Conservation (phyloP, 768 basidiomycete genomes). For the Dendrothele bispora region DNA sequence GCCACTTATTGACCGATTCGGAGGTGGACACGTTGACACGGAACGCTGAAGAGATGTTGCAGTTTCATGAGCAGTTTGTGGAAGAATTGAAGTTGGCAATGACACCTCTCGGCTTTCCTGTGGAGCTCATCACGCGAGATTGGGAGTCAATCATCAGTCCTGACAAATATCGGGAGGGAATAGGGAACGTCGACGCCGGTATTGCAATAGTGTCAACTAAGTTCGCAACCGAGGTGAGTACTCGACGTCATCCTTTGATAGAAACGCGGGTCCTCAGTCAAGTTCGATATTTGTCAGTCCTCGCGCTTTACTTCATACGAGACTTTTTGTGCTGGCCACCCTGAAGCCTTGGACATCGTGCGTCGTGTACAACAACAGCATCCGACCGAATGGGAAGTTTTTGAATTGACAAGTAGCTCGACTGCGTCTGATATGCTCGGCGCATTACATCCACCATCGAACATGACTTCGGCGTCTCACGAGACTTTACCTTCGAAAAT, state of each 20-base stretch:
- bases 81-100: slow-evolving; percentile 50
- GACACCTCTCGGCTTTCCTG: slow-evolving; percentile 49
- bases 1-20: slow-evolving; percentile 53
- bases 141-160: slow-evolving; percentile 13
- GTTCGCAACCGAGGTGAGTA: slow-evolving; percentile 57
- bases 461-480: slow-evolving; percentile 21
- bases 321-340: slow-evolving; percentile 84
- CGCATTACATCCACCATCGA: slow-evolving; percentile 15
- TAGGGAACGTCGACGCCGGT: slow-evolving; percentile 40
- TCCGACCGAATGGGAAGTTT: slow-evolving; percentile 77
- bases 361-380: slow-evolving; percentile 63
- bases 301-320: slow-evolving; percentile 78
- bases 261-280: slow-evolving; percentile 1
- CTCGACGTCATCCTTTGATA: slow-evolving; percentile 4
- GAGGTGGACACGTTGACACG: slow-evolving; percentile 63
- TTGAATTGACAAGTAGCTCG: slow-evolving; percentile 74
- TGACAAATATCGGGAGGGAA: slow-evolving; percentile 14
- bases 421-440: slow-evolving; percentile 43
- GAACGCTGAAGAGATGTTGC: slow-evolving; percentile 67
- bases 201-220: slow-evolving; percentile 53
- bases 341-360: slow-evolving; percentile 75
- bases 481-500: slow-evolving; percentile 12
- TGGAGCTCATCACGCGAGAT: no score
- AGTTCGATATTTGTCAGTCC: slow-evolving; percentile 46
- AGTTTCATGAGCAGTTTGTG: slow-evolving; percentile 69